Conservation (phyloP, 352 stramenopile genomes). For the Globisporangium iwayamae region DNA sequence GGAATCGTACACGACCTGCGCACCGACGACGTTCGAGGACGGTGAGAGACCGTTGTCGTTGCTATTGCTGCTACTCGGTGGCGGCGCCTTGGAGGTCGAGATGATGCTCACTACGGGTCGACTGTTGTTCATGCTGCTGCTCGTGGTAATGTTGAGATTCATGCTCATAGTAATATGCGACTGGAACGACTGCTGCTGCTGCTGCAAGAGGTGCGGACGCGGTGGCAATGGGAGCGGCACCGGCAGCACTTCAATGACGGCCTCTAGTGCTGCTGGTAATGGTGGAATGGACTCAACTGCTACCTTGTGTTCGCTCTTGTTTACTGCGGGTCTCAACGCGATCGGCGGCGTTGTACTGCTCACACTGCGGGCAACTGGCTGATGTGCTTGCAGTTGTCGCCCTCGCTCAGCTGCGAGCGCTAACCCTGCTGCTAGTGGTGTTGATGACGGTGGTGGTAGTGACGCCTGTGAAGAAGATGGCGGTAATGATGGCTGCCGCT, state of each 20-base stretch:
- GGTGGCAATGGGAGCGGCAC: not conserved
- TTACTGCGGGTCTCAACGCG: not conserved
- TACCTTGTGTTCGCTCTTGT: not conserved
- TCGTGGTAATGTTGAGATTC: constrained; percentile 23
- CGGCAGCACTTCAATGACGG: not conserved
- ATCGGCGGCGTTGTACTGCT: not conserved
- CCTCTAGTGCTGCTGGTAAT: not conserved
- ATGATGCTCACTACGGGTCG: constrained; percentile 13
- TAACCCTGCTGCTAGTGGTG: not conserved
- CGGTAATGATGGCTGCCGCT: not conserved
- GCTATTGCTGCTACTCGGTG: not conserved
- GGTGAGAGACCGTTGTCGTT: not conserved
- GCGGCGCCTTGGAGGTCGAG: constrained; percentile 7
- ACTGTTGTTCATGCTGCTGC: constrained; percentile 17
- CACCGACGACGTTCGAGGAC: not conserved
- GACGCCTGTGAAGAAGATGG: not conserved
- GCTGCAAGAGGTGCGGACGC: not conserved
- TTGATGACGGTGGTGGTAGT: no score
- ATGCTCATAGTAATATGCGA: constrained; percentile 23
- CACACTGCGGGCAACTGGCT: not conserved
- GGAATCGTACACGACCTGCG: not conserved
- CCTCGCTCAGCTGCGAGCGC: not conserved
- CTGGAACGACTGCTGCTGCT: constrained; percentile 9
- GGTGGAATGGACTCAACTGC: not conserved
- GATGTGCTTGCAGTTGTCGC: not conserved